A percentile compares a stretch with the other conserved stretches of the same genome.
Evolutionary conservation across 2,329 filamentous ascomycete species (phyloP).

Genomic region (Diaporthe vexans): DNA sequence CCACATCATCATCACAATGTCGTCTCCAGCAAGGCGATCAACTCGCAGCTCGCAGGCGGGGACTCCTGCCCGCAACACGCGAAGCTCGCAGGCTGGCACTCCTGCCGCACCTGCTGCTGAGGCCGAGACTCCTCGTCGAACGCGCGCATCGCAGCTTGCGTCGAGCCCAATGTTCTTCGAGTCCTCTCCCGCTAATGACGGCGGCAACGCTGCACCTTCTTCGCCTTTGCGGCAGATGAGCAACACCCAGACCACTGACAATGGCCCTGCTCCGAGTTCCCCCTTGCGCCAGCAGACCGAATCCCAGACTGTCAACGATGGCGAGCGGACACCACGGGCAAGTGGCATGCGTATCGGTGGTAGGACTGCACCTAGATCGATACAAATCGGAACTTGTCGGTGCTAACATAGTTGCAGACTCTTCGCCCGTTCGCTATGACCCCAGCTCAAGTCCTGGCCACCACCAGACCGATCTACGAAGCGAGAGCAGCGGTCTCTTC

Average conservation of each 20-base stretch:
- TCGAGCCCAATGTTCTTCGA: slow-evolving; percentile 88
- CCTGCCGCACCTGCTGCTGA: slow-evolving; percentile 15
- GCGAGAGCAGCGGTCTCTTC: slow-evolving; percentile 90
- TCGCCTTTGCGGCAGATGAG: slow-evolving; percentile 71
- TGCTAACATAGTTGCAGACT: slow-evolving; percentile 69
- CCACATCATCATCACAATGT: slow-evolving; percentile 62
- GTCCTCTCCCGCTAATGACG: slow-evolving; percentile 57
- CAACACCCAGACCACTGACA: slow-evolving; percentile 66
- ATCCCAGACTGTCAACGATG: slow-evolving; percentile 67
- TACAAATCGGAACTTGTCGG: neutral
- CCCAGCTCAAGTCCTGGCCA: slow-evolving; percentile 90
- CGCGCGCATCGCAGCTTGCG: slow-evolving; percentile 65
- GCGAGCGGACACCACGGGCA: slow-evolving; percentile 80
- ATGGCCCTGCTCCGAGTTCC: slow-evolving; percentile 65
- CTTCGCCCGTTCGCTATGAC: slow-evolving; percentile 92
- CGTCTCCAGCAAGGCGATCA: slow-evolving; percentile 70
- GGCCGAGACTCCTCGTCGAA: slow-evolving; percentile 51
- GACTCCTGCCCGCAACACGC: slow-evolving; percentile 56
- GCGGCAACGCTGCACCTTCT: slow-evolving; percentile 57
- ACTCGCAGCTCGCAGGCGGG: slow-evolving; percentile 68
- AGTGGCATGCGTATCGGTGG: slow-evolving; percentile 73
- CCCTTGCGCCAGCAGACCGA: slow-evolving; percentile 72
- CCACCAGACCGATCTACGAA: slow-evolving; percentile 79
- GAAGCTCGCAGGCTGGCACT: slow-evolving; percentile 48
- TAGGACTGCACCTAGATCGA: slow-evolving; percentile 54